Evolutionary conservation across 169 alveolate species (phyloP).

Genomic region (Plasmodium inui): DNA sequence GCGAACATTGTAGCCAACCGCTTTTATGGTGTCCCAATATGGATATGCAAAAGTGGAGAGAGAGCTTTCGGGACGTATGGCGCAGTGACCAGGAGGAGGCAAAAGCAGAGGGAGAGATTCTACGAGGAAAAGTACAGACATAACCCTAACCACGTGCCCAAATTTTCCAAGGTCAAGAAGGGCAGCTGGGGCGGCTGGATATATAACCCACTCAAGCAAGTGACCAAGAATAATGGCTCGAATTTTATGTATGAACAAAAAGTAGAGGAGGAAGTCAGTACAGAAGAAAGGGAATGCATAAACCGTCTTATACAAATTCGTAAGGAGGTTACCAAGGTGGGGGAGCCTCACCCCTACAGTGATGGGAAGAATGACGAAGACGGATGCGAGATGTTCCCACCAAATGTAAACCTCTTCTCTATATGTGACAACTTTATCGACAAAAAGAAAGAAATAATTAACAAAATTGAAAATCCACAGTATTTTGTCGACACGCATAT

Average conservation of each 20-base stretch:
- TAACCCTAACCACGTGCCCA: constrained; percentile 59
- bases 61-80: constrained; percentile 66
- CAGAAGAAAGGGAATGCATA: constrained; percentile 63
- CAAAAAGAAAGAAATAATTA: constrained; percentile 62
- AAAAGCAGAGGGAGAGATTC: constrained; percentile 49
- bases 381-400: not conserved
- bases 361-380: not conserved
- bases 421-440: constrained; percentile 68
- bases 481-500: constrained; percentile 63
- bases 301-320: constrained; percentile 35
- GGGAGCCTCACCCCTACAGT: not conserved
- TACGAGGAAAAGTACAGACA: constrained; percentile 72
- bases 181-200: constrained; percentile 77
- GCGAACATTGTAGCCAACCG: not conserved
- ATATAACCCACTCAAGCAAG: constrained; percentile 60
- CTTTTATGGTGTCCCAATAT: not conserved
- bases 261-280: constrained; percentile 38
- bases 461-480: constrained; percentile 59
- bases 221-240: constrained; percentile 67
- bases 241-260: constrained; percentile 62
- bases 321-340: not conserved
- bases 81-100: constrained; percentile 70
- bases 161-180: constrained; percentile 52
- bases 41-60: not conserved
- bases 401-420: constrained; percentile 20